A percentile compares a stretch with the other conserved stretches of the same genome.
These are phyloP conservation scores for Vitellaria paradoxa DNA, from an alignment of 179 eudicot species.

Conservation along the genomic window DNA sequence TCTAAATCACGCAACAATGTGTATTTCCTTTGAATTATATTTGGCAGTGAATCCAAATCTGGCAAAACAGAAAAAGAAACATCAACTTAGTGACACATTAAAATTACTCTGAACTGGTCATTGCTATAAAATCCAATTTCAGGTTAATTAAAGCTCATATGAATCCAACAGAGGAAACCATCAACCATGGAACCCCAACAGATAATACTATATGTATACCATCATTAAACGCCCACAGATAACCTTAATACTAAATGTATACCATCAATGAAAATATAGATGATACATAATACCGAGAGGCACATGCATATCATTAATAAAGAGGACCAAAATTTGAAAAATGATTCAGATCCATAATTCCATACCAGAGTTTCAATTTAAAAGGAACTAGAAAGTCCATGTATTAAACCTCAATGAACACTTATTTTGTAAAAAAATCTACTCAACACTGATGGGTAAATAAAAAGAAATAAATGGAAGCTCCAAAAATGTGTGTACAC, in stretches of 20 bases:
- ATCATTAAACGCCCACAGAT: background rate
- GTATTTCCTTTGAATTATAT: slow-evolving; percentile 60
- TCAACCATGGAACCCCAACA: background rate
- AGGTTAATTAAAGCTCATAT: background rate
- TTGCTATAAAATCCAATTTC: background rate
- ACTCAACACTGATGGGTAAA: background rate
- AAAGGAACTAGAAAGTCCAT: background rate
- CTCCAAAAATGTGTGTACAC: too few species aligned
- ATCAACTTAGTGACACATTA: background rate
- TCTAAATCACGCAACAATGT: slow-evolving; percentile 66
- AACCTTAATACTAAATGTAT: background rate
- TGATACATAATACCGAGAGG: background rate
- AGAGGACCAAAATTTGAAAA: background rate
- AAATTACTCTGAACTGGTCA: background rate
- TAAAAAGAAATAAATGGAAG: too few species aligned
- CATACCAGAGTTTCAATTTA: background rate
- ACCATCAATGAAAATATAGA: background rate
- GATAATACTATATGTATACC: background rate
- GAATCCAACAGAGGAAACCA: background rate
- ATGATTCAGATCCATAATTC: background rate
- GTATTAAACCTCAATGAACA: background rate
- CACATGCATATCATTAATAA: background rate
- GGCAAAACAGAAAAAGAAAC: slow-evolving; percentile 14
- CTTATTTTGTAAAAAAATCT: background rate
- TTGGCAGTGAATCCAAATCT: slow-evolving; percentile 71